A percentile compares a stretch with the other conserved stretches of the same genome.
Evolutionary conservation across 2,329 filamentous ascomycete species (phyloP).

Genomic region (Colletotrichum melonis): DNA sequence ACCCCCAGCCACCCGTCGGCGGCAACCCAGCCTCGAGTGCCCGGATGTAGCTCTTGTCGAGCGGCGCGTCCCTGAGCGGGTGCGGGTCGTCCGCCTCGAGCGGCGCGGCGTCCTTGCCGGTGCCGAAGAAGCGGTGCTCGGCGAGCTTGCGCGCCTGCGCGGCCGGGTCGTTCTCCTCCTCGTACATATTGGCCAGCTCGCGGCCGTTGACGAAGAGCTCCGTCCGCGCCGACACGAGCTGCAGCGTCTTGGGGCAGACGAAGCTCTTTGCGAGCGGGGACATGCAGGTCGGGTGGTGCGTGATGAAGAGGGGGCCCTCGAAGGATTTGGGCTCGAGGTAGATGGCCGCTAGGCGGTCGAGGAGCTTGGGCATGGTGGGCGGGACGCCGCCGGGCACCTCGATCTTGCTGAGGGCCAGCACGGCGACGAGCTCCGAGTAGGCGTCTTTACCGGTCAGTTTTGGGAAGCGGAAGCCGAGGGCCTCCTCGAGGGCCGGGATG

Average conservation of each 20-base stretch:
- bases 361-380: conserved; percentile 72
- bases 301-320: conserved; percentile 82
- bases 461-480: conserved; percentile 74
- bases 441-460: conserved; percentile 69
- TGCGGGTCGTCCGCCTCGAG: conserved; percentile 43
- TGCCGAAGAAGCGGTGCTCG: conserved; percentile 57
- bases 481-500: conserved; percentile 79
- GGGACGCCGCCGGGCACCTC: conserved; percentile 72
- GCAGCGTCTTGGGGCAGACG: conserved; percentile 72
- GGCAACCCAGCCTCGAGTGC: conserved; percentile 90
- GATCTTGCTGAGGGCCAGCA: conserved; percentile 67
- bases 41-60: conserved; percentile 85
- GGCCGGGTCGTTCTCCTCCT: conserved; percentile 95
- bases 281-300: conserved; percentile 88
- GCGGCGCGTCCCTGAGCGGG: conserved; percentile 56
- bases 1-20: conserved; percentile 97
- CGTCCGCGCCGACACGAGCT: conserved; percentile 82
- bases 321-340: conserved; percentile 84
- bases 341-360: conserved; percentile 81
- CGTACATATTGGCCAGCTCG: conserved; percentile 96
- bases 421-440: conserved; percentile 64
- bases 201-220: conserved; percentile 85
- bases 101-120: conserved; percentile 39
- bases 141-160: conserved; percentile 87
- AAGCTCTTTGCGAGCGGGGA: conserved; percentile 93